Evolutionary conservation across 768 basidiomycete genomes (phyloP).

Genomic region (Suillus variegatus): DNA sequence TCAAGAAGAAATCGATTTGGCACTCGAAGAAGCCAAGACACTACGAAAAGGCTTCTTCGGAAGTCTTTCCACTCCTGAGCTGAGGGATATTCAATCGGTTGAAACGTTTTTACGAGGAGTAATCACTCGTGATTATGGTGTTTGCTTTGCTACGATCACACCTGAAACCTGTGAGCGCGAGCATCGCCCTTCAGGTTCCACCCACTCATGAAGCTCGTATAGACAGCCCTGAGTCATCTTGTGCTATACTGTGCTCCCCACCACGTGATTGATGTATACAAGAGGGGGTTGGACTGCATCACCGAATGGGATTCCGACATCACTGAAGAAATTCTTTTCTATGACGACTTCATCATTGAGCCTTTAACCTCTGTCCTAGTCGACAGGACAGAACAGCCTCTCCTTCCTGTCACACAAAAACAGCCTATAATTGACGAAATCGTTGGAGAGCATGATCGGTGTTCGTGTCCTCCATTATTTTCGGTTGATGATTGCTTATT

Average conservation of each 20-base stretch:
- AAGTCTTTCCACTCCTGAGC: slow-evolving; percentile 16
- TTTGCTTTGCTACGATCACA: not conserved
- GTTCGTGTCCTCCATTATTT: slow-evolving; percentile 16
- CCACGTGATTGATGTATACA: not conserved
- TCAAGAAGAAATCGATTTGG: not conserved
- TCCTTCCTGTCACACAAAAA: not conserved
- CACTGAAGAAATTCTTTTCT: not conserved
- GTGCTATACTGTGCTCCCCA: not conserved
- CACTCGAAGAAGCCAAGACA: slow-evolving; percentile 11
- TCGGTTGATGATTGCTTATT: slow-evolving; percentile 2
- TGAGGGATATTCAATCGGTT: slow-evolving; percentile 22
- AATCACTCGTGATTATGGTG: slow-evolving; percentile 2
- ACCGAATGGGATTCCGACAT: not conserved
- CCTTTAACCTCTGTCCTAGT: not conserved
- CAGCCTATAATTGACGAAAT: slow-evolving; percentile 23
- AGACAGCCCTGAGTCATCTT: not conserved
- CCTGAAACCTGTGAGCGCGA: not conserved
- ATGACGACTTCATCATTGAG: not conserved
- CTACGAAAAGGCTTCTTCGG: slow-evolving; percentile 14
- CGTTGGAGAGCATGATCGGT: slow-evolving; percentile 22
- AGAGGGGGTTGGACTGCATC: not conserved
- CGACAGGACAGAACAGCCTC: not conserved
- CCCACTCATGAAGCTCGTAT: not conserved
- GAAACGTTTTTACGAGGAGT: slow-evolving; percentile 21
- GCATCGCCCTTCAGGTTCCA: not conserved